Evolutionary conservation across 225 moss, liverwort and hornwort genomes (phyloP).

Genomic region (Sphagnum contortum): DNA sequence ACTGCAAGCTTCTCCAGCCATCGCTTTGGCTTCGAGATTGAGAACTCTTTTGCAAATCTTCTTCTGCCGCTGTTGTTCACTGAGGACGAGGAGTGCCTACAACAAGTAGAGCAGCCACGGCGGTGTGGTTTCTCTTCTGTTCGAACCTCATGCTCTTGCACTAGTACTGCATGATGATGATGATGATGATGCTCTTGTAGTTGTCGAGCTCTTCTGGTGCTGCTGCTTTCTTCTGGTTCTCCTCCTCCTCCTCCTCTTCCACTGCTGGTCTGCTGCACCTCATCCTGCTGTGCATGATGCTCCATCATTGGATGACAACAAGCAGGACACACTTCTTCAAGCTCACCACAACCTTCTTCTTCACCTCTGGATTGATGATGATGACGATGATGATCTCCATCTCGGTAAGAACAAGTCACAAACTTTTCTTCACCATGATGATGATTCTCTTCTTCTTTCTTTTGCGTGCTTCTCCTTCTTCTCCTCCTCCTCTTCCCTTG

Average conservation of each 20-base stretch:
- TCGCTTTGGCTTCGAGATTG: constrained; percentile 1
- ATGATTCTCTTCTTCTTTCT: neutral
- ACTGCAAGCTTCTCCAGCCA: constrained; percentile 26
- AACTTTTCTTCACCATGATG: neutral
- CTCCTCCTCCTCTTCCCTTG: neutral
- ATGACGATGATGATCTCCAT: neutral
- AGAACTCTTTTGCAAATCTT: neutral
- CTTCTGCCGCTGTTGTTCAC: neutral
- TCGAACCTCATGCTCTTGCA: too few relatives aligned
- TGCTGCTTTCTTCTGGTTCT: neutral
- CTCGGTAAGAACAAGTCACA: neutral
- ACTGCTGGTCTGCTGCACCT: neutral
- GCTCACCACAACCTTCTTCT: neutral
- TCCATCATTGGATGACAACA: constrained; percentile 7
- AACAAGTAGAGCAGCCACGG: too few relatives aligned
- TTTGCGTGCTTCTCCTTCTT: too few relatives aligned
- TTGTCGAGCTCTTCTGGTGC: neutral
- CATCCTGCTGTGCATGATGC: neutral
- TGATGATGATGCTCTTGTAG: neutral
- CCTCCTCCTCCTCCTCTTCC: constrained; percentile 6
- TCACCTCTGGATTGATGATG: neutral
- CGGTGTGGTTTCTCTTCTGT: too few relatives aligned
- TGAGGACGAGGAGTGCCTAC: neutral
- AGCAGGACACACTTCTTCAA: neutral
- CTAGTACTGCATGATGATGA: too few relatives aligned